phyloP scores from a whole-genome alignment of 2,329 filamentous ascomycete species.

The Tolypocladium nubicola region DNA sequence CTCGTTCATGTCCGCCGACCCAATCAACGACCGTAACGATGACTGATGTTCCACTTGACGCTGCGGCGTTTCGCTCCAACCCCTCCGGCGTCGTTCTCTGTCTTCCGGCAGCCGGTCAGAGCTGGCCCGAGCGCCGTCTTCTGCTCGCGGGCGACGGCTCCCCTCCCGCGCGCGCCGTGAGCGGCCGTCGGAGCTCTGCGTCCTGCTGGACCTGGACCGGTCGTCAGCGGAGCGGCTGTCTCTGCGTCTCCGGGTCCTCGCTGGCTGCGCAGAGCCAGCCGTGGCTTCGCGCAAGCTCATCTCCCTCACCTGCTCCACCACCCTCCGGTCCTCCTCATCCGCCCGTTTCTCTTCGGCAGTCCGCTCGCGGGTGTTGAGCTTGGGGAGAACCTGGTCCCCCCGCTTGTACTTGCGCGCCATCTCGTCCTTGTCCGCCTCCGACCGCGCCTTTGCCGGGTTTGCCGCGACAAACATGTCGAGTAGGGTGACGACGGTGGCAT shows the following conservation, averaged over 20 bases:
- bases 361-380: slow-evolving; percentile 38
- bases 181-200: slow-evolving; percentile 18
- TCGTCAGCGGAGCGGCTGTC: slow-evolving; percentile 24
- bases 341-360: slow-evolving; percentile 41
- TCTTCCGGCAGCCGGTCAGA: slow-evolving; percentile 27
- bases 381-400: slow-evolving; percentile 71
- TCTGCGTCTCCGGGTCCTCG: slow-evolving; percentile 16
- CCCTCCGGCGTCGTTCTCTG: slow-evolving; percentile 18
- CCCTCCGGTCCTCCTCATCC: slow-evolving; percentile 56
- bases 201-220: slow-evolving; percentile 18
- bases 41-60: slow-evolving; percentile 79
- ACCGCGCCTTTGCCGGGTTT: slow-evolving; percentile 65
- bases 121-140: slow-evolving; percentile 14
- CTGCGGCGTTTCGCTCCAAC: slow-evolving; percentile 35
- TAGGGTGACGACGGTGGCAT: slow-evolving; percentile 81
- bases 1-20: slow-evolving; percentile 65
- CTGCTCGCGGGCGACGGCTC: slow-evolving; percentile 11
- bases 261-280: slow-evolving; percentile 27
- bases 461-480: slow-evolving; percentile 78
- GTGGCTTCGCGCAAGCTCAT: slow-evolving; percentile 62
- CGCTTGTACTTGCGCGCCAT: slow-evolving; percentile 67
- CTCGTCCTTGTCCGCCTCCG: slow-evolving; percentile 63
- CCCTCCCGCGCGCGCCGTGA: slow-evolving; percentile 14
- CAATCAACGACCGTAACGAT: slow-evolving; percentile 75
- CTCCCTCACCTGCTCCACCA: slow-evolving; percentile 62